Percentiles rank a stretch among this genome's conserved stretches.
Evolutionary conservation across 768 basidiomycete species (phyloP).

Genomic region (Russula lepida): DNA sequence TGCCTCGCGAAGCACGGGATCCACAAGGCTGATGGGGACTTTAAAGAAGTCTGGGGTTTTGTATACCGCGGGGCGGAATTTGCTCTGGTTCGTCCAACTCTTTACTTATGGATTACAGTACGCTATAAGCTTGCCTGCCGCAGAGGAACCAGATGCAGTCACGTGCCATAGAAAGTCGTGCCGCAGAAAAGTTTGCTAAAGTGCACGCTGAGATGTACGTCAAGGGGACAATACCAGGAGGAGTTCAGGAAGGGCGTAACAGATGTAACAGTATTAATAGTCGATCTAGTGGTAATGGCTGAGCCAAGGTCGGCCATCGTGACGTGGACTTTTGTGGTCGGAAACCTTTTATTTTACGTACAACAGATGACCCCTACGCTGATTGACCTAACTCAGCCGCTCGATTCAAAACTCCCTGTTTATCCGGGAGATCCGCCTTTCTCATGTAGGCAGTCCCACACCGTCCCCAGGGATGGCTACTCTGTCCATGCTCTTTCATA

Average conservation of each 20-base stretch:
- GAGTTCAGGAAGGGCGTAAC: conserved; percentile 8
- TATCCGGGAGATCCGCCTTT: conserved; percentile 28
- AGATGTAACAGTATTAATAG: conserved; percentile 8
- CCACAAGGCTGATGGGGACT: conserved; percentile 20
- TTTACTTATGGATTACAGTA: neutral
- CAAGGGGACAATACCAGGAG: conserved; percentile 8
- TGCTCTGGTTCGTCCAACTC: conserved; percentile 19
- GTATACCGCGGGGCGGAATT: conserved; percentile 23
- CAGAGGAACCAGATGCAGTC: conserved; percentile 19
- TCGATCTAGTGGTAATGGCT: conserved; percentile 4
- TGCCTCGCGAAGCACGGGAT: conserved; percentile 20
- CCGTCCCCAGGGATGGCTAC: conserved; percentile 22
- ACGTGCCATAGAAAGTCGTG: conserved; percentile 17
- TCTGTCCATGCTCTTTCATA: conserved; percentile 21
- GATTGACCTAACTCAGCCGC: conserved; percentile 21
- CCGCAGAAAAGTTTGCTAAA: conserved; percentile 15
- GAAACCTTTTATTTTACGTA: neutral
- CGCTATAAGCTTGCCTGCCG: neutral
- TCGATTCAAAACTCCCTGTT: conserved; percentile 14
- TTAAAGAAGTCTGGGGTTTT: conserved; percentile 22
- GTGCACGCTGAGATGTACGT: conserved; percentile 21
- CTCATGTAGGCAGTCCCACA: conserved; percentile 12
- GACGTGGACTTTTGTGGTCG: neutral
- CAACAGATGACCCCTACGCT: neutral
- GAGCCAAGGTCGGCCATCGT: neutral